These are phyloP conservation scores for Agrostemma githago DNA, from an alignment of 148 eudicot species.

Conservation along the genomic window DNA sequence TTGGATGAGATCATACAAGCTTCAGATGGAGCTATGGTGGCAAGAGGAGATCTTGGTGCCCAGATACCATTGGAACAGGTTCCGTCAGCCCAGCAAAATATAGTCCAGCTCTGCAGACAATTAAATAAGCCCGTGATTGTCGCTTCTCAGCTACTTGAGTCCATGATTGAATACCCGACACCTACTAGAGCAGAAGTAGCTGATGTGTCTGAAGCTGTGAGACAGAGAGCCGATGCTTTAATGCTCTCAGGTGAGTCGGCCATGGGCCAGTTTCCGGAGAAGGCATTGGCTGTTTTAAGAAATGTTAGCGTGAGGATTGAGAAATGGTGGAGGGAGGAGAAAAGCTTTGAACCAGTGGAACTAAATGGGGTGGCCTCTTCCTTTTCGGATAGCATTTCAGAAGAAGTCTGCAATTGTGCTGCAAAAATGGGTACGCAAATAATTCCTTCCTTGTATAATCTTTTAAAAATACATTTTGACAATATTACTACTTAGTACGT, in stretches of 20 bases:
- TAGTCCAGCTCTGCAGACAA: slow-evolving; percentile 78
- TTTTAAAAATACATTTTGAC: no score
- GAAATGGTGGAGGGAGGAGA: slow-evolving; percentile 95
- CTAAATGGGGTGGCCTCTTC: slow-evolving; percentile 33
- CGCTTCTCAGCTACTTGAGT: slow-evolving; percentile 92
- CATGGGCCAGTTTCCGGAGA: slow-evolving; percentile 92
- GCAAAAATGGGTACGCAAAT: slow-evolving; percentile 70
- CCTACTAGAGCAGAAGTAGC: slow-evolving; percentile 99
- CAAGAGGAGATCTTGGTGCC: slow-evolving; percentile 95
- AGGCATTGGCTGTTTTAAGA: slow-evolving; percentile 81
- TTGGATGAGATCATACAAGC: slow-evolving; percentile 83
- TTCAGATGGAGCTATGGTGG: slow-evolving; percentile 97
- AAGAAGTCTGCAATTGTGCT: slow-evolving; percentile 86
- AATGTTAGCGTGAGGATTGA: slow-evolving; percentile 94
- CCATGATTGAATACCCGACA: slow-evolving; percentile 95
- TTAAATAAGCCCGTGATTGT: slow-evolving; percentile 86
- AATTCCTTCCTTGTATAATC: not conserved
- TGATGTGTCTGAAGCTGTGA: slow-evolving; percentile 95
- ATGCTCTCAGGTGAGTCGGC: slow-evolving; percentile 98
- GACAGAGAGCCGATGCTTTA: slow-evolving; percentile 85
- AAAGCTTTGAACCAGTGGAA: slow-evolving; percentile 23
- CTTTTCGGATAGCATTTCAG: slow-evolving; percentile 59
- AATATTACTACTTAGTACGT: no score
- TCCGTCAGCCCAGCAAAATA: slow-evolving; percentile 79
- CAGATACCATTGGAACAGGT: slow-evolving; percentile 98